Evolutionary conservation across 768 basidiomycete species (phyloP), one percentile per base, ranked within the genome.

Genomic region (Chiua virens): DNA sequence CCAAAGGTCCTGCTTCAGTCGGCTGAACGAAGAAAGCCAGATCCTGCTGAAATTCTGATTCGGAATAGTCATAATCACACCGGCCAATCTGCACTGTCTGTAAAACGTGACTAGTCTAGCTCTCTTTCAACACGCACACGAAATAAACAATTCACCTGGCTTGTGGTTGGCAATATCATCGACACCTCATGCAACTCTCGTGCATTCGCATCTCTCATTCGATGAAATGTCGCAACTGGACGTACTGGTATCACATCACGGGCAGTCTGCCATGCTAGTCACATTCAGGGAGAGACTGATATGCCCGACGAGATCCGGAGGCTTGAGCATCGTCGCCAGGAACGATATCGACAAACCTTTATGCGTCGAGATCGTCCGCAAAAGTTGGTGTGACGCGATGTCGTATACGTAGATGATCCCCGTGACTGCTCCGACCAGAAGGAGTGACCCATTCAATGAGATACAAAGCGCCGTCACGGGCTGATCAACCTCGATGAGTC

Each of bases 231-330:
- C 28, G 76, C 70, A 6, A 92, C 75, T 4, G 85, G 80, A 48
- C 79, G 81, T 18, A 86, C 76, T 15, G 88, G 85, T 45, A 89
- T 78, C 34, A 75, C 69, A 43, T 89, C 86, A 52, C 78, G 80
- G 3, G 72, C 70, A n/a, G 4, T 67, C 63, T 37, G 71, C 66
- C 59, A 73, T 50, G 47, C 53, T 60, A 15, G 72, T 42, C 67
- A 70, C 42, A 65, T 68, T 58, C 60, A 76, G 42, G 66, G 75
- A 69, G 36, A 92, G 74, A 53, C 75, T 85, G 51, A 88, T 73
- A 62, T 93, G 91, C 1, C 91, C 90, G 50, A 92, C 76, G 38
- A 98, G 79, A 67, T 98, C 95, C 17, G 83, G 79, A 3, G 96
- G 97, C 58, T 88, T 89, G 43, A 95, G 76, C 71, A 98, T 78